Evolutionary conservation across 352 stramenopile species (phyloP).

Genomic region (Blastocystis sp.): DNA sequence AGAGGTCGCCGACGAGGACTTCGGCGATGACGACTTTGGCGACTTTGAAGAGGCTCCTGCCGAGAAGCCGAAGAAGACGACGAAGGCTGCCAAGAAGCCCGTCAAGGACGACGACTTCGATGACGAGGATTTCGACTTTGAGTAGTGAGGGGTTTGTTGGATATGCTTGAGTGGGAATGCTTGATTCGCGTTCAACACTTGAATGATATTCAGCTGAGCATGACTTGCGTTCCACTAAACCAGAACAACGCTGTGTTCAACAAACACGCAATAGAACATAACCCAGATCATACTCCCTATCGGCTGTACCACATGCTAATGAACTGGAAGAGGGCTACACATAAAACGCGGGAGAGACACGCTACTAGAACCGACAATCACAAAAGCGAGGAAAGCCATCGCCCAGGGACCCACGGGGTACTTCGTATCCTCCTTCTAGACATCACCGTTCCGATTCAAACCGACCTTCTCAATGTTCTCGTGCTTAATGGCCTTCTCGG

Average conservation of each 20-base stretch:
- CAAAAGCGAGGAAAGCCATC: slow-evolving; percentile 71
- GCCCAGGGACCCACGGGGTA: slow-evolving; percentile 69
- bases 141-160: no score
- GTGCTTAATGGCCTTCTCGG: slow-evolving; percentile 10
- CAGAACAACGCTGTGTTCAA: neutral
- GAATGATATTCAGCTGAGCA: no score
- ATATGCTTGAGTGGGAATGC: no score
- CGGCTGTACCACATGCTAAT: slow-evolving; percentile 67
- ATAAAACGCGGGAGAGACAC: neutral
- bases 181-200: no score
- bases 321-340: slow-evolving; percentile 68
- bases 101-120: no score
- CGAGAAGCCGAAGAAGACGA: neutral
- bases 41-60: slow-evolving; percentile 55
- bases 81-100: slow-evolving; percentile 31
- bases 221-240: no score
- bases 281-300: neutral
- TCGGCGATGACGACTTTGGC: slow-evolving; percentile 52
- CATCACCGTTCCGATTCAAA: neutral
- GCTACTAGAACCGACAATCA: slow-evolving; percentile 70
- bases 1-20: slow-evolving; percentile 9
- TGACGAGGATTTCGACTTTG: no score
- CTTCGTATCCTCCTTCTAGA: slow-evolving; percentile 60
- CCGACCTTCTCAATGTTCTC: neutral
- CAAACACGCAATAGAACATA: neutral